phyloP scores from a whole-genome alignment of 345 rosid genomes.

The Hibiscus syriacus region DNA sequence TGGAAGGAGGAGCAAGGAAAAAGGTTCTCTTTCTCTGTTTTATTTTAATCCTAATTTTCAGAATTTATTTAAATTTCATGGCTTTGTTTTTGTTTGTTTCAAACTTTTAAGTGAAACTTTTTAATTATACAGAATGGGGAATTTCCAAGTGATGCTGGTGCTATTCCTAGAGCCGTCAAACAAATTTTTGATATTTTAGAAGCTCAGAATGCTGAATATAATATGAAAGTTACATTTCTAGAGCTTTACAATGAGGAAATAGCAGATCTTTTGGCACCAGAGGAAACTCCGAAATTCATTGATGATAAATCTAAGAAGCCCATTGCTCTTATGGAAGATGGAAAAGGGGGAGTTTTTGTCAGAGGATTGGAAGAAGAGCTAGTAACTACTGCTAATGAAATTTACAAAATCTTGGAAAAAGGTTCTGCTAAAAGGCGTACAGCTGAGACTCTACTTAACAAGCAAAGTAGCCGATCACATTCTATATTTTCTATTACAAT shows the following conservation, averaged over 20 bases:
- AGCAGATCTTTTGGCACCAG: slow-evolving; percentile 90
- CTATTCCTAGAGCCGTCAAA: slow-evolving; percentile 89
- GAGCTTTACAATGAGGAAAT: slow-evolving; percentile 96
- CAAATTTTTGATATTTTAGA: slow-evolving; percentile 88
- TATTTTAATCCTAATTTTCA: background rate
- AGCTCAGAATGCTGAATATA: slow-evolving; percentile 87
- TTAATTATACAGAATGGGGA: slow-evolving; percentile 73
- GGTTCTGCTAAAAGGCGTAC: slow-evolving; percentile 98
- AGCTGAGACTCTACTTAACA: slow-evolving; percentile 97
- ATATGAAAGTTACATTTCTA: slow-evolving; percentile 93
- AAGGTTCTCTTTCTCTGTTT: slow-evolving; percentile 37
- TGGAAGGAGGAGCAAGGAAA: slow-evolving; percentile 99
- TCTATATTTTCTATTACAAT: slow-evolving; percentile 94
- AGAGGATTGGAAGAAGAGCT: slow-evolving; percentile 98
- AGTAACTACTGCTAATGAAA: slow-evolving; percentile 87
- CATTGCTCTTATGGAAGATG: slow-evolving; percentile 96
- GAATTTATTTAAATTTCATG: background rate
- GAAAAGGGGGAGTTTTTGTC: slow-evolving; percentile 94
- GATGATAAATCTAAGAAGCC: slow-evolving; percentile 95
- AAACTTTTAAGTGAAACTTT: slow-evolving; percentile 13
- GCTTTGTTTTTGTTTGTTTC: background rate
- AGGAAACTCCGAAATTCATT: slow-evolving; percentile 64
- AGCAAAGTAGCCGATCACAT: slow-evolving; percentile 98
- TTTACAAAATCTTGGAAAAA: slow-evolving; percentile 92
- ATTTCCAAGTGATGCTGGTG: slow-evolving; percentile 93